A percentile compares a stretch with the other conserved stretches of the same genome.
phyloP scores from a whole-genome alignment of 1,139 yeast genomes.

The Arxiozyma bovina region DNA sequence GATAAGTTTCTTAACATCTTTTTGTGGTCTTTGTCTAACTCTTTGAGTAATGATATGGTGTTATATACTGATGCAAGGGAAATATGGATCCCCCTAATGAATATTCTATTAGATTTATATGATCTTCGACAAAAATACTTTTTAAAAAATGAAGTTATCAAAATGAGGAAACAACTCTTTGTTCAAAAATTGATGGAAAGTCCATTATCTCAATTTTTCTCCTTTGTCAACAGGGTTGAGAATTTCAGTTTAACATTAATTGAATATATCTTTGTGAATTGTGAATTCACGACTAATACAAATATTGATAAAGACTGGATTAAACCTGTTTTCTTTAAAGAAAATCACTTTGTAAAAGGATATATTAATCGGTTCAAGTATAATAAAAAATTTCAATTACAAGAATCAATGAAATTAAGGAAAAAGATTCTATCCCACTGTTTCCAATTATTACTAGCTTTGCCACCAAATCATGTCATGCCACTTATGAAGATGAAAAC shows the following conservation, averaged over 20 bases:
- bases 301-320: constrained; percentile 5
- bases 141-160: constrained; percentile 12
- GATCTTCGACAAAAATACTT: constrained; percentile 23
- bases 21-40: constrained; percentile 23
- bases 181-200: constrained; percentile 16
- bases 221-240: neutral
- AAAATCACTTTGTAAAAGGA: constrained; percentile 11
- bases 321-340: constrained; percentile 21
- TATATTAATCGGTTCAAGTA: constrained; percentile 13
- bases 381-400: constrained; percentile 10
- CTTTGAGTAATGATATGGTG: constrained; percentile 12
- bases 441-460: constrained; percentile 14
- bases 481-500: constrained; percentile 11
- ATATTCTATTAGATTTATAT: constrained; percentile 18
- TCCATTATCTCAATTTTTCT: constrained; percentile 15
- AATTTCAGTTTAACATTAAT: constrained; percentile 5
- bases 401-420: constrained; percentile 19
- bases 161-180: constrained; percentile 2
- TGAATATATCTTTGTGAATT: constrained; percentile 22
- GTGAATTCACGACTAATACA: constrained; percentile 10
- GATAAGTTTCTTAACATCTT: constrained; percentile 24
- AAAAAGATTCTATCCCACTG: constrained; percentile 16
- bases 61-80: constrained; percentile 17
- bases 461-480: constrained; percentile 18
- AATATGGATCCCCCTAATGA: constrained; percentile 23